Conservation (phyloP, 2,329 filamentous ascomycete genomes). For the Chalaropsis thielavioides region DNA sequence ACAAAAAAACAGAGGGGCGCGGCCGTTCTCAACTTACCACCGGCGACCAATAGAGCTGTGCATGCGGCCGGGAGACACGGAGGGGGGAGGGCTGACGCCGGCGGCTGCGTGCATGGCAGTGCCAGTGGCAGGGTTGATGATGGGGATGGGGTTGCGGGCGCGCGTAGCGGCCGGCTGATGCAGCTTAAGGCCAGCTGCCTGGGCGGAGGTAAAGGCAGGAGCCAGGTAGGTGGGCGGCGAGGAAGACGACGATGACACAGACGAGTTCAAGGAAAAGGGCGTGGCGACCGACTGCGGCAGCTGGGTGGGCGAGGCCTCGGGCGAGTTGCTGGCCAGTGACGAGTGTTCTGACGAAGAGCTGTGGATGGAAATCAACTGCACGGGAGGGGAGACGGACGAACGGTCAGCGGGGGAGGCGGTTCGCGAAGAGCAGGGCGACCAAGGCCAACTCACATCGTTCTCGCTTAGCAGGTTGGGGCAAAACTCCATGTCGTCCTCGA, state of each 20-base stretch:
- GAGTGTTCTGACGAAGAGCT: constrained; percentile 90
- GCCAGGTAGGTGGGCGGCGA: constrained; percentile 45
- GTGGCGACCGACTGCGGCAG: constrained; percentile 67
- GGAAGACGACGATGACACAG: constrained; percentile 19
- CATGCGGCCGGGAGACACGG: constrained; percentile 48
- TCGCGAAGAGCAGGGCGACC: constrained; percentile 17
- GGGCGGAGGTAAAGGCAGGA: constrained; percentile 51
- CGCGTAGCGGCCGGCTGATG: constrained; percentile 85
- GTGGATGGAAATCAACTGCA: constrained; percentile 77
- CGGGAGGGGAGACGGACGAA: constrained; percentile 19
- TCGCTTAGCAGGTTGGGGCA: constrained; percentile 86
- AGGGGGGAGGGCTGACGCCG: constrained; percentile 56
- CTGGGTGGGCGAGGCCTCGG: constrained; percentile 79
- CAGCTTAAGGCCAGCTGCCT: constrained; percentile 57
- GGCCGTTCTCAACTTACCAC: constrained; percentile 33
- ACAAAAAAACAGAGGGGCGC: background rate
- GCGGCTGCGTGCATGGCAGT: constrained; percentile 50
- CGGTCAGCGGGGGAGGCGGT: constrained; percentile 24
- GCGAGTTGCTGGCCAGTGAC: constrained; percentile 86
- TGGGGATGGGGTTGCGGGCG: constrained; percentile 87
- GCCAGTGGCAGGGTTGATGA: constrained; percentile 89
- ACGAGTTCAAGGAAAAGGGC: constrained; percentile 57
- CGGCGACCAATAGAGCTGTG: constrained; percentile 37
- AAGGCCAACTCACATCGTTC: constrained; percentile 58
- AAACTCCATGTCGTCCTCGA: constrained; percentile 93